Conservation (phyloP, 2,329 filamentous ascomycete genomes). For the Paracoccidioides brasiliensis region DNA sequence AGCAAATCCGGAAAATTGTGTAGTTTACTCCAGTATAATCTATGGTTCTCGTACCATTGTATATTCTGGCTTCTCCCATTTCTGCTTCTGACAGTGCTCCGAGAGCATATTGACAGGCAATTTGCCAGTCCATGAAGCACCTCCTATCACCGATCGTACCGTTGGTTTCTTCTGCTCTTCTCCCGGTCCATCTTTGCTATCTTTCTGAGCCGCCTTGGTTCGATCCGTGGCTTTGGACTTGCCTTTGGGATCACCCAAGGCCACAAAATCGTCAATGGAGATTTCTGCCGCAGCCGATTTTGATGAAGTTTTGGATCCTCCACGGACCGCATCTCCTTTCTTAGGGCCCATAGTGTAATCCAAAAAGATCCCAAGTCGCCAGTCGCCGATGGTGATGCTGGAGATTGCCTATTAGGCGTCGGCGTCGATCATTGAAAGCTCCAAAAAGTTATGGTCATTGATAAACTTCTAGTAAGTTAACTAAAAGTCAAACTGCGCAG, state of each 20-base stretch:
- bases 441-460: no score
- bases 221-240: slow-evolving; percentile 25
- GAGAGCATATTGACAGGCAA: slow-evolving; percentile 84
- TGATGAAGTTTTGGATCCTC: slow-evolving; percentile 28
- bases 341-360: slow-evolving; percentile 27
- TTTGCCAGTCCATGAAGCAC: slow-evolving; percentile 94
- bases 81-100: slow-evolving; percentile 90
- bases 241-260: slow-evolving; percentile 7
- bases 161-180: slow-evolving; percentile 46
- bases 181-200: slow-evolving; percentile 21
- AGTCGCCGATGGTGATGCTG: background rate
- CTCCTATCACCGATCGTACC: slow-evolving; percentile 70
- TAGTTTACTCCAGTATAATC: no score
- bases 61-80: slow-evolving; percentile 91
- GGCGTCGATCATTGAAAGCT: background rate
- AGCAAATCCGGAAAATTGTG: background rate
- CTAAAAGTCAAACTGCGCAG: no score
- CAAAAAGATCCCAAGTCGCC: background rate
- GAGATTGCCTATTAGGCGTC: background rate
- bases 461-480: background rate
- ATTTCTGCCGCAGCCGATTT: slow-evolving; percentile 21
- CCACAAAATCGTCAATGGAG: slow-evolving; percentile 12
- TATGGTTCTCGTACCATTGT: slow-evolving; percentile 48
- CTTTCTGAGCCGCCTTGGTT: slow-evolving; percentile 9
- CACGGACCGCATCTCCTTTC: slow-evolving; percentile 28